Evolutionary conservation across 805 yeast genomes (phyloP).

Genomic region (Middelhovenomyces tepae): DNA sequence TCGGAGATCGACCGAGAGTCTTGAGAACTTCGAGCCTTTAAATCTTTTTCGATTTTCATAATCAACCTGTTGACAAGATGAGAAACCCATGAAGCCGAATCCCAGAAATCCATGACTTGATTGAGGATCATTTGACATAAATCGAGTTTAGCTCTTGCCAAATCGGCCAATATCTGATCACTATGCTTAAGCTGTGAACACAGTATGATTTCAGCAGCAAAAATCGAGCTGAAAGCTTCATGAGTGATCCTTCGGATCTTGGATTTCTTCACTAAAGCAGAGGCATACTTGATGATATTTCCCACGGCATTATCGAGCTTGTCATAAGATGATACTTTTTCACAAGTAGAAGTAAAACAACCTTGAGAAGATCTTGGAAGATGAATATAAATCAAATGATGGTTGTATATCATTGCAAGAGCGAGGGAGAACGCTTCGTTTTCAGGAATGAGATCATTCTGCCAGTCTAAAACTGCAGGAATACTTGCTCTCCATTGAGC

Average conservation of each 20-base stretch:
- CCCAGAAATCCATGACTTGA: constrained; percentile 13
- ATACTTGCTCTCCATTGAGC: constrained; percentile 6
- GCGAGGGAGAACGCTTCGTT: constrained; percentile 3
- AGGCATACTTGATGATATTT: constrained; percentile 11
- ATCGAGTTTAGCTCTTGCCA: constrained; percentile 7
- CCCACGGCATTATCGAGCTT: constrained; percentile 5
- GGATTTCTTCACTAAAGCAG: constrained; percentile 4
- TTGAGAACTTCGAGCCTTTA: too few species aligned
- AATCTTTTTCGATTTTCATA: too few species aligned
- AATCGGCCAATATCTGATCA: constrained; percentile 10
- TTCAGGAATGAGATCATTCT: background rate
- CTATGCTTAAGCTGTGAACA: constrained; percentile 8
- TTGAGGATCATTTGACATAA: constrained; percentile 10
- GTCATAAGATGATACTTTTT: too few species aligned
- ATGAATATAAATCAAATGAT: constrained; percentile 9
- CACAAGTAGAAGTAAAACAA: too few species aligned
- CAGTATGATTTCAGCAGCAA: constrained; percentile 8
- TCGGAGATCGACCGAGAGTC: too few species aligned
- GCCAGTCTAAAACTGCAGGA: constrained; percentile 10
- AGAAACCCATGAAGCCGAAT: constrained; percentile 13
- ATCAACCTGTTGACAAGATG: too few species aligned
- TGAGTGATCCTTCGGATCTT: too few species aligned
- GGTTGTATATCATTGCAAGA: constrained; percentile 8
- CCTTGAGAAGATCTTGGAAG: too few species aligned
- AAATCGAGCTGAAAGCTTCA: constrained; percentile 3